Evolutionary conservation across 2,329 filamentous ascomycete species (phyloP), one percentile per base, ranked within the genome.

Genomic region (Erysiphe neolycopersici): DNA sequence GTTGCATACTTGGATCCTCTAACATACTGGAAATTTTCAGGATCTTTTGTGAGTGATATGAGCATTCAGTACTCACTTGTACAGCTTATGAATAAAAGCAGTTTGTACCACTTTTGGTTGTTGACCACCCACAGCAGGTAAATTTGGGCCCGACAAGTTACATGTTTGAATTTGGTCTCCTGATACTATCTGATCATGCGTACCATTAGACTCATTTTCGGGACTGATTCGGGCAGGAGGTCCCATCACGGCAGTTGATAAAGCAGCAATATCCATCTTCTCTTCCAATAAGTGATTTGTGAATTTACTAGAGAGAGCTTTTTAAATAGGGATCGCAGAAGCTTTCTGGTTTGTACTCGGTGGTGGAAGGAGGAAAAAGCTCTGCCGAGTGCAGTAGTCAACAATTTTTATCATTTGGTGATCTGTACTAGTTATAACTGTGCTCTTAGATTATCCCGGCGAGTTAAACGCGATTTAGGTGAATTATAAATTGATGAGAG

Each of bases 101-200:
- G 89, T 95, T 63, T 98, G 89, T 14, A 95, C 84, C 38, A 94
- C 87, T 62, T 98, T 98, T 47, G 89, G 85, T 58, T 93, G 85
- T 57, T 92, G 83, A 43, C 85, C 77, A 41, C 78, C 78, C 1
- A 76, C 74, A 30, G 58, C 58, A 43, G 58, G 57, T 43, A 58
- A 58, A 49, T 50, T 58, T 42, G 53, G 54, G 32, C 51, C 52
- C 43, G 51, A 50, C 45, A 55, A 45, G 47, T 47, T 54, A 44
- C 51, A 51, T 43, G 48, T 50, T 43, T 47, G 64, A 62, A 44
- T 60, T 59, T 55, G 62, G 45, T 57, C 54, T 30, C 48, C 51
- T 44, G 50, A 51, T 19, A 48, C 48, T 44, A 50, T 53, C 35
- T 56, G 51, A 26, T 57, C 55, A 36, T 55, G 53, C 42, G 48